phyloP scores from a whole-genome alignment of 305 asterid genomes.

The Solanum hybrid region DNA sequence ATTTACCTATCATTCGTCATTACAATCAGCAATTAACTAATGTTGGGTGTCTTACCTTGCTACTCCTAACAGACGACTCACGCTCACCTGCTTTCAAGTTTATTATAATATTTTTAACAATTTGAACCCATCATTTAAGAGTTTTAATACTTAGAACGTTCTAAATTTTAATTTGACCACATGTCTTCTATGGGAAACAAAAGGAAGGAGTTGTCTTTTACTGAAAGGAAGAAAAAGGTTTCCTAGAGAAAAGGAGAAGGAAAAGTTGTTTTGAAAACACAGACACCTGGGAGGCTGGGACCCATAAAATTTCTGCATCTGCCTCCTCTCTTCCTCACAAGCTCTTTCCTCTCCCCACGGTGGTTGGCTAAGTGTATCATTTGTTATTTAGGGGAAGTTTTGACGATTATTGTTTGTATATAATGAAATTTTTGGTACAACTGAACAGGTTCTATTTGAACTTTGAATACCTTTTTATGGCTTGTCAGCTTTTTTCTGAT shows the following conservation, averaged over 20 bases:
- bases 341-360: not conserved
- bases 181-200: not conserved
- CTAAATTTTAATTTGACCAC: not conserved
- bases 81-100: not conserved
- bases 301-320: not conserved
- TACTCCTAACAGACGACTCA: not conserved
- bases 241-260: not conserved
- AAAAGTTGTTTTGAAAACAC: not conserved
- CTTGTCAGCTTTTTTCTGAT: not conserved
- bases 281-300: not conserved
- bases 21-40: not conserved
- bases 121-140: not conserved
- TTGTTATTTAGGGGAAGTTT: slow-evolving; percentile 1
- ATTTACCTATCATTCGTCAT: not conserved
- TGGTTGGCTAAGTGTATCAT: not conserved
- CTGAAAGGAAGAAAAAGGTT: not conserved
- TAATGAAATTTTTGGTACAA: not conserved
- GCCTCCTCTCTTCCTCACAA: not conserved
- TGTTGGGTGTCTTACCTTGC: not conserved
- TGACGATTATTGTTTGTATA: not conserved
- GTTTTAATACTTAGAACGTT: not conserved
- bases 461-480: not conserved
- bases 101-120: not conserved
- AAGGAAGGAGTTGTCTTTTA: not conserved
- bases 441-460: not conserved